Evolutionary conservation across 1,284 basidiomycete species (phyloP).

Genomic region (Malassezia obtusa): DNA sequence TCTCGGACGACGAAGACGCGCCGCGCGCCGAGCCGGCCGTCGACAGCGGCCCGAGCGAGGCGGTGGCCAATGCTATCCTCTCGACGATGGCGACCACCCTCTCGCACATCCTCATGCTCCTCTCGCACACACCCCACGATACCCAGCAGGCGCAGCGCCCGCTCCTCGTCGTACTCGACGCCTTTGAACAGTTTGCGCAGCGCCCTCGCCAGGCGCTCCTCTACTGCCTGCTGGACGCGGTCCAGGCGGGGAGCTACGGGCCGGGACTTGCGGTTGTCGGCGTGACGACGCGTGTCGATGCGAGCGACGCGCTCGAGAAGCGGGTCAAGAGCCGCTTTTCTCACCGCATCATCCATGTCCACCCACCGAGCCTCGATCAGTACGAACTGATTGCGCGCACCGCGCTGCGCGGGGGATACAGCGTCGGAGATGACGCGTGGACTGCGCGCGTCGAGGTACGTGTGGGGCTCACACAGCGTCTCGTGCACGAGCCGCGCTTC

Average conservation of each 20-base stretch:
- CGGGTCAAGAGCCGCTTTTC: slow-evolving; percentile 44
- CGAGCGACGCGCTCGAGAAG: slow-evolving; percentile 41
- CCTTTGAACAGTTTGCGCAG: slow-evolving; percentile 39
- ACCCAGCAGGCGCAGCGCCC: slow-evolving; percentile 17
- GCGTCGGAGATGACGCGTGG: slow-evolving; percentile 6
- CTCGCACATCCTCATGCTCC: slow-evolving; percentile 34
- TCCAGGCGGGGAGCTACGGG: slow-evolving; percentile 38
- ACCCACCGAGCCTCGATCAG: slow-evolving; percentile 19
- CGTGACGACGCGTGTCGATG: slow-evolving; percentile 33
- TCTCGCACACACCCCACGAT: slow-evolving; percentile 17
- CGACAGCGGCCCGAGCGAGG: not conserved
- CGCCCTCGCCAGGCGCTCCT: slow-evolving; percentile 40
- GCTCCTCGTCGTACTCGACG: slow-evolving; percentile 35
- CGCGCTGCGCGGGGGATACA: slow-evolving; percentile 10
- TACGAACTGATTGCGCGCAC: slow-evolving; percentile 25
- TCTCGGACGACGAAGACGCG: slow-evolving; percentile 18
- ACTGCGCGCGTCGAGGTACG: slow-evolving; percentile 6
- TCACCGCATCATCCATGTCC: slow-evolving; percentile 36
- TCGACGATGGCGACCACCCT: slow-evolving; percentile 28
- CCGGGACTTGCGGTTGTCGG: slow-evolving; percentile 39
- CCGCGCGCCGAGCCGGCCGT: slow-evolving; percentile 13
- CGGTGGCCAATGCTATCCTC: not conserved
- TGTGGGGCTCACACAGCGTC: not conserved
- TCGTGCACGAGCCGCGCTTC: slow-evolving; percentile 19
- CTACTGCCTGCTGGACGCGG: slow-evolving; percentile 44